Conservation (phyloP, 306 rosid genomes). For the Quercus mongolica region DNA sequence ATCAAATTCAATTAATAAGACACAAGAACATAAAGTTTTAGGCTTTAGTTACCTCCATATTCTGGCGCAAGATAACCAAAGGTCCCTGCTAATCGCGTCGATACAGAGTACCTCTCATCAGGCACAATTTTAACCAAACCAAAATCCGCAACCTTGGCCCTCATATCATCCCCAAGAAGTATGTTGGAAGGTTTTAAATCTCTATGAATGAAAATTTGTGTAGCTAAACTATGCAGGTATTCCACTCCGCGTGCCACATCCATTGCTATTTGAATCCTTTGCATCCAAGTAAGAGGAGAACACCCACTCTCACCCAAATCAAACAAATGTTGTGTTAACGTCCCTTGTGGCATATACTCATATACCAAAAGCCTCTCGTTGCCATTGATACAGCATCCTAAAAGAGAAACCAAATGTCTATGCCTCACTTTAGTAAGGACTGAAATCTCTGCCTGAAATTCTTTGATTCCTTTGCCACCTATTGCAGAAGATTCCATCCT, state of each 20-base stretch:
- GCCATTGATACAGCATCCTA: slow-evolving; percentile 78
- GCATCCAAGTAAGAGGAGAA: slow-evolving; percentile 74
- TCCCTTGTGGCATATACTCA: slow-evolving; percentile 87
- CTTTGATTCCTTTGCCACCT: slow-evolving; percentile 70
- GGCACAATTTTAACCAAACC: slow-evolving; percentile 79
- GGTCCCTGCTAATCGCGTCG: slow-evolving; percentile 85
- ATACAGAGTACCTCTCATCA: slow-evolving; percentile 73
- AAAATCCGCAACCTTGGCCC: slow-evolving; percentile 89
- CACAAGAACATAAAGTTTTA: no score
- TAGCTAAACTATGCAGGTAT: slow-evolving; percentile 86
- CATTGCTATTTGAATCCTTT: slow-evolving; percentile 68
- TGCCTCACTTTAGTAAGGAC: slow-evolving; percentile 87
- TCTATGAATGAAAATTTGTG: slow-evolving; percentile 82
- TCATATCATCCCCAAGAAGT: slow-evolving; percentile 78
- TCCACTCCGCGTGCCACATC: slow-evolving; percentile 91
- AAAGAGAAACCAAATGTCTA: slow-evolving; percentile 79
- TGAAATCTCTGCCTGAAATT: slow-evolving; percentile 79
- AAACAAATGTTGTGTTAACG: slow-evolving; percentile 71
- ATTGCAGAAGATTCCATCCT: slow-evolving; percentile 71
- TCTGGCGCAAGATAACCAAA: slow-evolving; percentile 95
- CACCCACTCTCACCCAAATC: slow-evolving; percentile 55
- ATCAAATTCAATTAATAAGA: neutral
- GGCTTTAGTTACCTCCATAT: slow-evolving; percentile 62
- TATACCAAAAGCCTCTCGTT: slow-evolving; percentile 79
- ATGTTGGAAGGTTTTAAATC: slow-evolving; percentile 88